Conservation (phyloP, 1,284 basidiomycete genomes). For the Cutaneotrichosporon cutaneum region DNA sequence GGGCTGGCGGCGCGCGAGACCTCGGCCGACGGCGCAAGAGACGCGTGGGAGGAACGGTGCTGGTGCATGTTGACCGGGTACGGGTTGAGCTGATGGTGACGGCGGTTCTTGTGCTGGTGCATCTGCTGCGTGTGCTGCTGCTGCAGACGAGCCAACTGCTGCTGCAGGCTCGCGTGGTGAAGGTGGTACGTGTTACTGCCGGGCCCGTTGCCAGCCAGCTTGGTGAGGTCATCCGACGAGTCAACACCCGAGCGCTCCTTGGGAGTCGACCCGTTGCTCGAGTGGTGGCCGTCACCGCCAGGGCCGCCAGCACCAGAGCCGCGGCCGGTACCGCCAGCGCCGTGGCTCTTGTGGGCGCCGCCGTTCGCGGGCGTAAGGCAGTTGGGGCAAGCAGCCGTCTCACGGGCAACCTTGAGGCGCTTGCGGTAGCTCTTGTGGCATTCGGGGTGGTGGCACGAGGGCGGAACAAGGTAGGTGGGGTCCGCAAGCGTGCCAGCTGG, state of each 20-base stretch:
- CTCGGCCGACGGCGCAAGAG: constrained; percentile 38
- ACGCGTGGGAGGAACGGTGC: constrained; percentile 31
- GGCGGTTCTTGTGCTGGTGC: constrained; percentile 14
- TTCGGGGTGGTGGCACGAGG: constrained; percentile 56
- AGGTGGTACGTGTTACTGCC: constrained; percentile 38
- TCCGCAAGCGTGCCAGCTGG: constrained; percentile 53
- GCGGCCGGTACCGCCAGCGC: constrained; percentile 29
- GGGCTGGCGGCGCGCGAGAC: constrained; percentile 48
- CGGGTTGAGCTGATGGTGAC: constrained; percentile 38
- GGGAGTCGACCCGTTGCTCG: constrained; percentile 45
- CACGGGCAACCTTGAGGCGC: constrained; percentile 54
- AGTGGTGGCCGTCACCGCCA: constrained; percentile 39
- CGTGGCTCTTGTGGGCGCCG: constrained; percentile 26
- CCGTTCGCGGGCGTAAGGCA: constrained; percentile 42
- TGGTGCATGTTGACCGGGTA: constrained; percentile 45
- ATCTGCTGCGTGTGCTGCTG: constrained; percentile 38
- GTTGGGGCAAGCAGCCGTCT: constrained; percentile 52
- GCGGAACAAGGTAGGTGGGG: constrained; percentile 54
- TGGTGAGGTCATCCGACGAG: constrained; percentile 39
- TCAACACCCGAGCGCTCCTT: constrained; percentile 43
- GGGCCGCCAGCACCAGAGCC: constrained; percentile 20
- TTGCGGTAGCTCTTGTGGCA: constrained; percentile 57
- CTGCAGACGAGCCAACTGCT: constrained; percentile 40
- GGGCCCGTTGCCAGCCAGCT: constrained; percentile 26
- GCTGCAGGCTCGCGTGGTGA: constrained; percentile 42